Evolutionary conservation across 2,329 filamentous ascomycete genomes (phyloP).

Genomic region (Fusarium metavorans): DNA sequence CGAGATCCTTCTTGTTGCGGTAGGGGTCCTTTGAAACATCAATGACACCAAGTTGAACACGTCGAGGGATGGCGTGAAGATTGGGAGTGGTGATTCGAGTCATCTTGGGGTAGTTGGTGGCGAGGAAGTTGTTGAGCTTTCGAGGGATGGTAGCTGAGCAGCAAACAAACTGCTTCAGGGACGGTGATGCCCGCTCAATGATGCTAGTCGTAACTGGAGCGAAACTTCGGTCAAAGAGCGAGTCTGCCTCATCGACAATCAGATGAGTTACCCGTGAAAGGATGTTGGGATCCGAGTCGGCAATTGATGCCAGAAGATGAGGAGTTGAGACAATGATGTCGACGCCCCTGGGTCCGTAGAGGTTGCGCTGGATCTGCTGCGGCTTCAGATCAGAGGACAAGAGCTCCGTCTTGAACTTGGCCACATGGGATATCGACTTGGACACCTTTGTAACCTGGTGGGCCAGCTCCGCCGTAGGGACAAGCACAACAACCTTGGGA

Average conservation of each 20-base stretch:
- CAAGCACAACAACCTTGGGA: slow-evolving; percentile 85
- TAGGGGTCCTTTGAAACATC: slow-evolving; percentile 95
- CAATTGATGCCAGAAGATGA: slow-evolving; percentile 88
- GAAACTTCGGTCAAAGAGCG: slow-evolving; percentile 93
- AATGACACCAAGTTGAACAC: slow-evolving; percentile 93
- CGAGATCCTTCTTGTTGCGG: slow-evolving; percentile 90
- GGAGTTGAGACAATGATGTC: slow-evolving; percentile 91
- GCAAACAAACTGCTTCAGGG: slow-evolving; percentile 86
- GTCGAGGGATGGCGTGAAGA: slow-evolving; percentile 92
- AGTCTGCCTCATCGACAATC: slow-evolving; percentile 95
- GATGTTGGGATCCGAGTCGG: slow-evolving; percentile 89
- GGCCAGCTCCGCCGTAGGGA: slow-evolving; percentile 93
- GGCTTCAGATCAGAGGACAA: slow-evolving; percentile 83
- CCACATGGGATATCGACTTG: slow-evolving; percentile 84
- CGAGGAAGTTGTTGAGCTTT: slow-evolving; percentile 87
- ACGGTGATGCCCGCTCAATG: slow-evolving; percentile 83
- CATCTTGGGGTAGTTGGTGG: slow-evolving; percentile 84
- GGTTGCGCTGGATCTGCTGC: slow-evolving; percentile 82
- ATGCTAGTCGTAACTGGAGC: slow-evolving; percentile 84
- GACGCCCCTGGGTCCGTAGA: slow-evolving; percentile 85
- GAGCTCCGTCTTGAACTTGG: slow-evolving; percentile 87
- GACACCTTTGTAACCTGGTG: slow-evolving; percentile 85
- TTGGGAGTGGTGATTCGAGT: slow-evolving; percentile 92
- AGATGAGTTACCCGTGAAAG: slow-evolving; percentile 91
- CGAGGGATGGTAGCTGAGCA: slow-evolving; percentile 97